Evolutionary conservation across 306 rosid genomes (phyloP), one percentile per base, ranked within the genome.

Genomic region (Trifolium repens): DNA sequence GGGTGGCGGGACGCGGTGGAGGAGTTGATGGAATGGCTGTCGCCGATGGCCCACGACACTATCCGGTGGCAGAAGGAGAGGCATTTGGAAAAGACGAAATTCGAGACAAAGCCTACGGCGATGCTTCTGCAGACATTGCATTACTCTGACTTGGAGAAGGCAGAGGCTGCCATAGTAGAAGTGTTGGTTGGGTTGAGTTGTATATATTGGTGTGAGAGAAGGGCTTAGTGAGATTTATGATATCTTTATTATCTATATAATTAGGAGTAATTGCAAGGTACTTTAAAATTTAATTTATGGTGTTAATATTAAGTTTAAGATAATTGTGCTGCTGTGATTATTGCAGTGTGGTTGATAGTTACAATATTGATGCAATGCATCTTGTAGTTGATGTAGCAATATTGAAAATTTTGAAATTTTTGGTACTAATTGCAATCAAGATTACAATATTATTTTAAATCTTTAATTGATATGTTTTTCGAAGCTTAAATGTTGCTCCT

Each of bases 61-160:
- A 5, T 78, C 59, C 78, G 76, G 82, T 91, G 96, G 96, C 90
- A 79, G 47, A 46, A 67, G 63, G 91, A 88, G 80, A 79, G 89
- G 78, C 78, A 71, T 39, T 9, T 77, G 78, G 93, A 88, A 80
- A 81, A 68, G 68, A 70, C 75, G 40, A 69, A 55, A 79, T 84
- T 80, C 8, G 87, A 84, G 24, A 35, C 16, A 2, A 79, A 54
- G 62, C 75, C 86, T 7, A 76, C 82, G 58, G 79, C 50, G 19
- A 4, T 87, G 85, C 46, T 88, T 72, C 53, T 91, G 67, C 91
- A 91, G 79, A 91, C 96, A 1, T 43, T 91, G 82, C 93, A 91
- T 79, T 91, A 85, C 73, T 82, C 96, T 0, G 93, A 91, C 63
- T 80, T 91, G 87, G 93, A 91, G 86, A 91, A 88, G 90, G 74